A percentile compares a stretch with the other conserved stretches of the same genome.
Conservation (phyloP, 1,139 yeast genomes). For the Blastobotrys elegans region DNA sequence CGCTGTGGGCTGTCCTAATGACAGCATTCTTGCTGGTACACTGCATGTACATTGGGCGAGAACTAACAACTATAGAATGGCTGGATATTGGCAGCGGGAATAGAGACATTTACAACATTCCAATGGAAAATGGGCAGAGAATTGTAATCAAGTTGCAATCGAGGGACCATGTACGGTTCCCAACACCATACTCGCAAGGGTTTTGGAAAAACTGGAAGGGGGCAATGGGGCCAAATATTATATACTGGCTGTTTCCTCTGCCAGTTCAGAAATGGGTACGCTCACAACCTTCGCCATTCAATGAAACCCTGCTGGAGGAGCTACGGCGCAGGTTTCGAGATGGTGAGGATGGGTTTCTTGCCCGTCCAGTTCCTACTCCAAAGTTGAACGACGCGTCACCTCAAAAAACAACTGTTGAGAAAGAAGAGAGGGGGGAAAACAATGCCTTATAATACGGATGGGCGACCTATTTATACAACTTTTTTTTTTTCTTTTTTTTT, state of each 20-base stretch:
- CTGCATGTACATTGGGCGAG: slow-evolving; percentile 25
- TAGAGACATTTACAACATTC: slow-evolving; percentile 29
- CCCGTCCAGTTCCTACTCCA: background rate
- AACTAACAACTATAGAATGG: slow-evolving; percentile 36
- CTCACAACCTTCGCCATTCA: slow-evolving; percentile 19
- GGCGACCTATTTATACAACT: background rate
- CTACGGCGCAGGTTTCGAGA: slow-evolving; percentile 22
- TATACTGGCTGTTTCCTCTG: slow-evolving; percentile 37
- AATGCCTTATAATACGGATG: too few relatives aligned
- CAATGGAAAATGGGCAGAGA: slow-evolving; percentile 19
- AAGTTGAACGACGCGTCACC: too few relatives aligned
- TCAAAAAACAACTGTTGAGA: too few relatives aligned
- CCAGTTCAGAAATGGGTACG: slow-evolving; percentile 14
- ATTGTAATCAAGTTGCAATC: slow-evolving; percentile 23
- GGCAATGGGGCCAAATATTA: slow-evolving; percentile 33
- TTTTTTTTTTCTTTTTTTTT: too few relatives aligned
- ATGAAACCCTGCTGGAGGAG: slow-evolving; percentile 20
- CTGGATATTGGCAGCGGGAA: slow-evolving; percentile 25
- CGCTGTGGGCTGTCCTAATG: slow-evolving; percentile 24
- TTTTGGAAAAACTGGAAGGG: slow-evolving; percentile 28
- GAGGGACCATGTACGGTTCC: slow-evolving; percentile 20
- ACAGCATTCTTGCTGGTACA: slow-evolving; percentile 32
- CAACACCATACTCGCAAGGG: slow-evolving; percentile 33
- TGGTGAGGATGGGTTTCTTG: slow-evolving; percentile 24
- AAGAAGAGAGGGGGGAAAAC: too few relatives aligned